phyloP scores from a whole-genome alignment of 2,329 filamentous ascomycete species.

The Trichoderma sp. region DNA sequence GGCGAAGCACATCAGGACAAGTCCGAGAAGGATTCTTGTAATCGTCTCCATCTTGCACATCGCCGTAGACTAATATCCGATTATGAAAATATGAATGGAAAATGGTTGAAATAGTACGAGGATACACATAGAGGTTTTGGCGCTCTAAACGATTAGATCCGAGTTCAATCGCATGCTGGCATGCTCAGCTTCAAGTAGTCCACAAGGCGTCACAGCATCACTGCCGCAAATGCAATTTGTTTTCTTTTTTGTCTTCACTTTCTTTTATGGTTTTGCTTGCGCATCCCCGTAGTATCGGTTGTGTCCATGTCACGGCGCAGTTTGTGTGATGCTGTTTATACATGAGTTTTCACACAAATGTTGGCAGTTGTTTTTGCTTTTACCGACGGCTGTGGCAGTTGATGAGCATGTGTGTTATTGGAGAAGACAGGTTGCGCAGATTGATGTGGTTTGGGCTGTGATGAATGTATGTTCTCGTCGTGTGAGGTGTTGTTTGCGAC shows the following conservation, averaged over 20 bases:
- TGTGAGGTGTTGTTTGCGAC: not conserved
- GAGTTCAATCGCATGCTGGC: not conserved
- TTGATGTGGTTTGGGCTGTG: not conserved
- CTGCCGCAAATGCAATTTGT: not conserved
- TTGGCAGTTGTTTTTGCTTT: not conserved
- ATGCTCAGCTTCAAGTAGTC: constrained; percentile 15
- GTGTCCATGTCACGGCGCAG: not conserved
- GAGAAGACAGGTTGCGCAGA: not conserved
- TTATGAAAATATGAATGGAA: not conserved
- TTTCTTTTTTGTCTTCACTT: not conserved
- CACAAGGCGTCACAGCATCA: not conserved
- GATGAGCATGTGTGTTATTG: not conserved
- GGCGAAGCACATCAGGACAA: not conserved
- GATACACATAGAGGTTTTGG: not conserved
- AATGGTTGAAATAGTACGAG: not conserved
- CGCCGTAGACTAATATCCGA: not conserved
- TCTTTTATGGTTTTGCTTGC: not conserved
- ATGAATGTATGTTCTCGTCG: not conserved
- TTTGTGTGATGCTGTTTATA: not conserved
- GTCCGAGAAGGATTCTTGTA: not conserved
- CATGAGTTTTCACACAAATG: not conserved
- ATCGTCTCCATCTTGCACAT: not conserved
- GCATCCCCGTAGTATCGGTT: not conserved
- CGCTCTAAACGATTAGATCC: not conserved
- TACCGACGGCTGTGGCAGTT: not conserved